Evolutionary conservation across 768 basidiomycete genomes (phyloP), one percentile per base, ranked within the genome.

Genomic region (Macrolepiota dolichaula): DNA sequence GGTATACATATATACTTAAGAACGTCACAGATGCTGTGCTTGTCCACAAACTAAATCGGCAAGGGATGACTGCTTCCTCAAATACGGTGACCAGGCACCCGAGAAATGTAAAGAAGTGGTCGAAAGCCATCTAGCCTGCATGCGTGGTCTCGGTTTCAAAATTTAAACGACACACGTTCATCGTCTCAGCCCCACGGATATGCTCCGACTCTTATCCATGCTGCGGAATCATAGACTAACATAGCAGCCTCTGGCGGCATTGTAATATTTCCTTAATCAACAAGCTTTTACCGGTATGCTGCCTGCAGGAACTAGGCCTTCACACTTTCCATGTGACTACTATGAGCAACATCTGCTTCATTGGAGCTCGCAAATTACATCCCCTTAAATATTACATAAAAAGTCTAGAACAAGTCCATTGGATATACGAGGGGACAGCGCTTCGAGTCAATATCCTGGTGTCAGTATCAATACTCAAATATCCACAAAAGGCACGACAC

Each of bases 1-100:
- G 27, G 3, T 19, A 9, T 24, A 0, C 17, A 11, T 36, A 35
- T 36, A n/a, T 47, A 11, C 36, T 47, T 3, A 38, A n/a, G 47
- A 19, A 40, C 42, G 52, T n/a, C 15, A 10, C 50, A 98, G 96
- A 67, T 98, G 96, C 67, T 98, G 96, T 70, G 96, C 96, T 46
- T 98, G 96, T 70, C 95, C 94, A 1, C 82, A 94, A 67, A 96
- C 95, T 2, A 98, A 98, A 73, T 84, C 88, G 1, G 82, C 81
- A n/a, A 84, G 97, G 11, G 97, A 99, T 73, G 88, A 95, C 65
- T 99, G 97, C 75, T 98, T 97, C 80, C 78, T 98, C 62, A 83
- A 85, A 60, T 84, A 81, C 66, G 69, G 81, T 3, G 74, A 80
- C 22, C 83, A 85, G 61, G 89, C 90, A 5, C 81, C 84, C 59